Evolutionary conservation across 768 basidiomycete genomes (phyloP).

Genomic region (Psilocybe cyanescens): DNA sequence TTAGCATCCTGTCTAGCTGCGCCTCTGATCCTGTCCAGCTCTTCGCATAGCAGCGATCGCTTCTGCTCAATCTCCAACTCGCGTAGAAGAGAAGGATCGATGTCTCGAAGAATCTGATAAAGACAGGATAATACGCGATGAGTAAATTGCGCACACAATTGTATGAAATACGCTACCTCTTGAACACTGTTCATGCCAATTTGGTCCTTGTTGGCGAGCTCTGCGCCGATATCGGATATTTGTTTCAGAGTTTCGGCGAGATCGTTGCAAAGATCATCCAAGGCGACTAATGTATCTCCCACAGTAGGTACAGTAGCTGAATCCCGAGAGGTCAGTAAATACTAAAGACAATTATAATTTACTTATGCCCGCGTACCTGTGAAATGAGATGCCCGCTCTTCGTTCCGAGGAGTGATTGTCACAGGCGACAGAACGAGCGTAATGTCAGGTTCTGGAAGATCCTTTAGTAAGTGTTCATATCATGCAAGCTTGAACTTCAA

Average conservation of each 20-base stretch:
- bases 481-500: conserved; percentile 10
- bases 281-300: conserved; percentile 71
- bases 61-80: conserved; percentile 74
- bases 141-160: neutral
- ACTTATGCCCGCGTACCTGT: conserved; percentile 44
- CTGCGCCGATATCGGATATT: conserved; percentile 68
- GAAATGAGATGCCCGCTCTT: conserved; percentile 61
- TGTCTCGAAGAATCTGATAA: conserved; percentile 50
- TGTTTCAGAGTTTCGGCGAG: conserved; percentile 66
- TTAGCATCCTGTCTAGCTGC: conserved; percentile 49
- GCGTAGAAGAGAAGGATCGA: conserved; percentile 58
- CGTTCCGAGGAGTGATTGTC: conserved; percentile 56
- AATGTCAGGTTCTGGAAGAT: conserved; percentile 66
- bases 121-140: neutral
- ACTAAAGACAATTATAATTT: neutral
- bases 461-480: neutral
- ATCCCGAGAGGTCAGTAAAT: conserved; percentile 4
- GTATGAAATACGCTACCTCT: conserved; percentile 45
- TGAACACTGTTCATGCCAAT: conserved; percentile 72
- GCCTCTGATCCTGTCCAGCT: conserved; percentile 52
- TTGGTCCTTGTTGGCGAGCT: conserved; percentile 73
- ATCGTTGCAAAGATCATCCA: conserved; percentile 64
- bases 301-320: conserved; percentile 78
- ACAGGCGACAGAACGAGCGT: conserved; percentile 73
- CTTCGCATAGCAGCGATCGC: conserved; percentile 64